These are phyloP conservation scores for Cupressus sempervirens DNA, from an alignment of 75 land plant genomes.

Conservation along the genomic window DNA sequence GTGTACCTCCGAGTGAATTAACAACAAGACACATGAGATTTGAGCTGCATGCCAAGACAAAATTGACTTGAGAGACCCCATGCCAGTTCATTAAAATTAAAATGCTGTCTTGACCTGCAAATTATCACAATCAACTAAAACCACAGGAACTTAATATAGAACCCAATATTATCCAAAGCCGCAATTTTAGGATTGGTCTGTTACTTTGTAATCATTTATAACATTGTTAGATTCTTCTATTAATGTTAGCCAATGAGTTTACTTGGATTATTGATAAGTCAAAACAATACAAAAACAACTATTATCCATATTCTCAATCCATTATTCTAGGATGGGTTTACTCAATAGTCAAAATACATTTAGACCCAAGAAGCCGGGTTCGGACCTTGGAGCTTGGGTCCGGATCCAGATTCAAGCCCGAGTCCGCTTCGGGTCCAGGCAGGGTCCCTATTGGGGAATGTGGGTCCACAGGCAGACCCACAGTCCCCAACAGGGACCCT, in stretches of 20 bases:
- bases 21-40: slow-evolving; percentile 66
- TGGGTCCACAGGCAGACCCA: too few species aligned
- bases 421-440: too few species aligned
- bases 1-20: slow-evolving; percentile 71
- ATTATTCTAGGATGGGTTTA: not conserved
- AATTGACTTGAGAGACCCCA: not conserved
- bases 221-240: not conserved
- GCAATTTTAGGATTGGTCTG: not conserved
- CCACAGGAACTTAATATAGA: not conserved
- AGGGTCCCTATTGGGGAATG: too few species aligned
- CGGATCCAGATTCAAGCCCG: too few species aligned
- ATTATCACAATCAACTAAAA: not conserved
- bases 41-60: slow-evolving; percentile 17
- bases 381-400: too few species aligned
- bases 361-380: too few species aligned
- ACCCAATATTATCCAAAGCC: not conserved
- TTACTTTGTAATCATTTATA: not conserved
- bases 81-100: not conserved
- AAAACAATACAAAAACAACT: not conserved
- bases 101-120: slow-evolving; percentile 31
- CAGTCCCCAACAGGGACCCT: too few species aligned
- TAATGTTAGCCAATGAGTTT: not conserved
- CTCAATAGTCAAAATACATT: not conserved
- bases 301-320: not conserved
- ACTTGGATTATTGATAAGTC: not conserved